These are phyloP conservation scores for Asterochloris erici DNA, from an alignment of 139 green algal species.

Conservation along the genomic window DNA sequence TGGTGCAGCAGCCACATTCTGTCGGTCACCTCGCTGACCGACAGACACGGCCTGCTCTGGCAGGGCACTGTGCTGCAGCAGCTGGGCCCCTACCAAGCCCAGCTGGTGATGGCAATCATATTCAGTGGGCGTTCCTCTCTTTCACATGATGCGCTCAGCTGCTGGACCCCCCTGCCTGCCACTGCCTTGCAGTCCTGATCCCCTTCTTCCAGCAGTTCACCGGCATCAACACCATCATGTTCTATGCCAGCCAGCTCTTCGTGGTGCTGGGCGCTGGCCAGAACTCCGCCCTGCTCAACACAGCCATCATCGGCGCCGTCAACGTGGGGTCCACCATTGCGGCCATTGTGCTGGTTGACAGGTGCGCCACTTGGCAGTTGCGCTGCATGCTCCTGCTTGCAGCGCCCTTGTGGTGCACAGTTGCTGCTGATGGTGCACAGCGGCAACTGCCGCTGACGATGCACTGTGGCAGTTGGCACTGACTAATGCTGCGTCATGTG, in stretches of 20 bases:
- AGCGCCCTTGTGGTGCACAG: neutral
- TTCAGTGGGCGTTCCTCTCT: no score
- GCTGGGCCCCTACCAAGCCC: no score
- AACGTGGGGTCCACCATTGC: conserved; percentile 2
- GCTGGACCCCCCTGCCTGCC: no score
- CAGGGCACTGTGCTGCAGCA: no score
- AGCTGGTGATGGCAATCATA: no score
- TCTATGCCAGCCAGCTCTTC: conserved; percentile 14
- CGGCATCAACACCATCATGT: conserved; percentile 36
- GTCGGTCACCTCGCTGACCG: no score
- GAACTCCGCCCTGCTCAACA: conserved; percentile 38
- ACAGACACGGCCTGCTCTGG: no score
- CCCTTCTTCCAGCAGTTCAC: conserved; percentile 57
- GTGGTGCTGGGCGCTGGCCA: neutral
- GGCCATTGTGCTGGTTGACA: conserved; percentile 35
- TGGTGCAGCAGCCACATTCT: no score
- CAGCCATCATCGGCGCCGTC: conserved; percentile 44
- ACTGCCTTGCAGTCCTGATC: conserved; percentile 23
- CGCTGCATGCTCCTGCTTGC: neutral
- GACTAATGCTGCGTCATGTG: neutral
- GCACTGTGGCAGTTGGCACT: no score
- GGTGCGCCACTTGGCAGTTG: conserved; percentile 1
- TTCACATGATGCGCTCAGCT: no score
- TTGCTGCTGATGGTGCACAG: no score
- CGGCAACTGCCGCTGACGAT: no score